Conservation (phyloP, 202 grass and related monocot genomes). For the Cymbopogon flexuosus region DNA sequence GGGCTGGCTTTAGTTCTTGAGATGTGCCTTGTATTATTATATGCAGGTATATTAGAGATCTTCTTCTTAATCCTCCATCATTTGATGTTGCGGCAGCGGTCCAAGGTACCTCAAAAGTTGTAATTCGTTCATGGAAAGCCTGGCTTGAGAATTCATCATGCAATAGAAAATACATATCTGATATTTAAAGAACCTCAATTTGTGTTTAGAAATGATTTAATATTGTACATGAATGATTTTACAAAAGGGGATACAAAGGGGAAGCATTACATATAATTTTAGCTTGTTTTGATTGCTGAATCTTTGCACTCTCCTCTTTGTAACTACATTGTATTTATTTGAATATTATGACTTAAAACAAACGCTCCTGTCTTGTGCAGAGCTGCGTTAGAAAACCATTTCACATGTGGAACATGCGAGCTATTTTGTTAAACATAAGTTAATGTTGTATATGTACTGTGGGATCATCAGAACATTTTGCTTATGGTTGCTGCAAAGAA, state of each 20-base stretch:
- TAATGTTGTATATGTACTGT: background rate
- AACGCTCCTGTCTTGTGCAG: background rate
- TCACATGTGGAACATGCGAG: background rate
- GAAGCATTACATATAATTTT: background rate
- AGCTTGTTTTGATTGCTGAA: background rate
- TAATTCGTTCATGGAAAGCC: background rate
- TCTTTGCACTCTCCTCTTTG: background rate
- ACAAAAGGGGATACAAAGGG: background rate
- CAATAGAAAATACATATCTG: background rate
- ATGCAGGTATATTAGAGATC: constrained; percentile 88
- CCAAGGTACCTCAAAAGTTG: constrained; percentile 51
- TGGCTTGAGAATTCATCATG: background rate
- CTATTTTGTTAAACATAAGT: background rate
- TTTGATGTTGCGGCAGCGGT: constrained; percentile 69
- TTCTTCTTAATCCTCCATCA: constrained; percentile 85
- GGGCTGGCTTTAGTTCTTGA: constrained; percentile 4
- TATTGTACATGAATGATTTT: background rate
- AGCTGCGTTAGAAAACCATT: background rate
- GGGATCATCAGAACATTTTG: background rate
- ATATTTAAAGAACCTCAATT: background rate
- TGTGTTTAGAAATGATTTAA: background rate
- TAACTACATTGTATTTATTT: background rate
- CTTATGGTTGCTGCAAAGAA: background rate
- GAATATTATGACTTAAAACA: background rate
- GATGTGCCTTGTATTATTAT: constrained; percentile 21